Conservation (phyloP, 1,284 basidiomycete species). For the Tetrapyrgos nigripes region DNA sequence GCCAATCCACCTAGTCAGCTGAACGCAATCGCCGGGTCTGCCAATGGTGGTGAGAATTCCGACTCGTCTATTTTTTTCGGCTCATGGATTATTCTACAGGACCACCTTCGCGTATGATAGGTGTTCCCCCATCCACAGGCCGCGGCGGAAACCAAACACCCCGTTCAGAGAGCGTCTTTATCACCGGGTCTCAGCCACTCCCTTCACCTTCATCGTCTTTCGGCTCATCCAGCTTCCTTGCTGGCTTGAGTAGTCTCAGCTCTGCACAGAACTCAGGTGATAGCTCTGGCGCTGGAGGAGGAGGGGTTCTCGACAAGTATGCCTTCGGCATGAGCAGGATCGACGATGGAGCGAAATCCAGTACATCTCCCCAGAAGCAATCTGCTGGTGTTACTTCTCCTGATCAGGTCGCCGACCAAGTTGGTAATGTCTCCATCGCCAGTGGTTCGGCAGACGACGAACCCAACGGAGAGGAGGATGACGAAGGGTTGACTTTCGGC, state of each 20-base stretch:
- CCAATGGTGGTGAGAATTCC: not conserved
- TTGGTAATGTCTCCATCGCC: conserved; percentile 7
- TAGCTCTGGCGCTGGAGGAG: conserved; percentile 1
- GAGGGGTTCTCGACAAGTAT: conserved; percentile 85
- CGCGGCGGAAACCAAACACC: conserved; percentile 98
- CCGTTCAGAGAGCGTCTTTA: conserved; percentile 86
- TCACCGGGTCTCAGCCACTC: conserved; percentile 94
- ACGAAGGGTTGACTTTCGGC: conserved; percentile 3
- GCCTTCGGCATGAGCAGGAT: conserved; percentile 92
- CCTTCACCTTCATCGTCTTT: conserved; percentile 81
- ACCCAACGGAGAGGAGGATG: not conserved
- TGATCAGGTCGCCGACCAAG: conserved; percentile 9
- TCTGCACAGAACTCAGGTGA: not conserved
- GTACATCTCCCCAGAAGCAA: conserved; percentile 3
- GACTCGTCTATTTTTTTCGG: not conserved
- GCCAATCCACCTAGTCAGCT: conserved; percentile 46
- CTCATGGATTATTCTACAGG: not conserved
- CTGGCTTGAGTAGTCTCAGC: not conserved
- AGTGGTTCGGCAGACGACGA: conserved; percentile 18
- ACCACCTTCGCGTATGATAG: conserved; percentile 74
- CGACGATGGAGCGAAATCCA: conserved; percentile 38
- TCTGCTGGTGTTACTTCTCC: conserved; percentile 18
- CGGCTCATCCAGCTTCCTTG: conserved; percentile 60
- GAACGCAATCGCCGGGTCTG: not conserved
- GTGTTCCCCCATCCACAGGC: conserved; percentile 94